Conservation (phyloP, 768 basidiomycete genomes). For the Amanita thiersii region DNA sequence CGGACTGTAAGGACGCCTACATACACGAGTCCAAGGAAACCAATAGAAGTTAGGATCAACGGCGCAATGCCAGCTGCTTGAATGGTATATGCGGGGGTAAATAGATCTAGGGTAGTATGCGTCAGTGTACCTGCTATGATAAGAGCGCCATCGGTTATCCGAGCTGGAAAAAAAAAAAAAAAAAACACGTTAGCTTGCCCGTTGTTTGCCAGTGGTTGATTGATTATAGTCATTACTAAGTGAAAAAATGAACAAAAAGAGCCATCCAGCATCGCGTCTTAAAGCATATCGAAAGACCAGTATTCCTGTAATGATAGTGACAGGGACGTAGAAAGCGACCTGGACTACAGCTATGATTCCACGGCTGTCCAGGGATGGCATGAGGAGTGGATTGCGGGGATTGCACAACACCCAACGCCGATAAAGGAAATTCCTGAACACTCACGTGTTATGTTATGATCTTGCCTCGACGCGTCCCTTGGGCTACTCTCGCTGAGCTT, state of each 20-base stretch:
- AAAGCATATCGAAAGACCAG: conserved; percentile 48
- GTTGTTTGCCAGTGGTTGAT: not conserved
- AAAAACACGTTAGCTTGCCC: no score
- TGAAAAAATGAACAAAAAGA: conserved; percentile 58
- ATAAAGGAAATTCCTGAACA: not conserved
- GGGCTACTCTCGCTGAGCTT: conserved; percentile 61
- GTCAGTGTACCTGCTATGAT: conserved; percentile 44
- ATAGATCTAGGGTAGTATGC: conserved; percentile 33
- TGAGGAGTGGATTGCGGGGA: conserved; percentile 11
- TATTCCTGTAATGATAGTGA: conserved; percentile 36
- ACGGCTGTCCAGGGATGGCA: conserved; percentile 33
- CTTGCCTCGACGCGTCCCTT: conserved; percentile 76
- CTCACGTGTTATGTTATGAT: conserved; percentile 33
- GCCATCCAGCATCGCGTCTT: conserved; percentile 54
- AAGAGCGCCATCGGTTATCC: conserved; percentile 49
- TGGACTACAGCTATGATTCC: conserved; percentile 52
- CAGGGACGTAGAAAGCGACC: conserved; percentile 52
- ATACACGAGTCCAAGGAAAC: conserved; percentile 45
- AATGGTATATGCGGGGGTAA: conserved; percentile 45
- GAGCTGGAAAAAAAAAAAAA: conserved; percentile 28
- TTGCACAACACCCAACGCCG: not conserved
- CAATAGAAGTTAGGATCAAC: conserved; percentile 33
- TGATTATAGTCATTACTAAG: conserved; percentile 30
- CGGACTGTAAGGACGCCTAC: conserved; percentile 13
- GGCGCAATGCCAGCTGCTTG: conserved; percentile 33